Percentiles rank a stretch among this genome's conserved stretches.
These are phyloP conservation scores for Tubosaeta sp. DNA, from an alignment of 768 basidiomycete genomes.

Conservation along the genomic window DNA sequence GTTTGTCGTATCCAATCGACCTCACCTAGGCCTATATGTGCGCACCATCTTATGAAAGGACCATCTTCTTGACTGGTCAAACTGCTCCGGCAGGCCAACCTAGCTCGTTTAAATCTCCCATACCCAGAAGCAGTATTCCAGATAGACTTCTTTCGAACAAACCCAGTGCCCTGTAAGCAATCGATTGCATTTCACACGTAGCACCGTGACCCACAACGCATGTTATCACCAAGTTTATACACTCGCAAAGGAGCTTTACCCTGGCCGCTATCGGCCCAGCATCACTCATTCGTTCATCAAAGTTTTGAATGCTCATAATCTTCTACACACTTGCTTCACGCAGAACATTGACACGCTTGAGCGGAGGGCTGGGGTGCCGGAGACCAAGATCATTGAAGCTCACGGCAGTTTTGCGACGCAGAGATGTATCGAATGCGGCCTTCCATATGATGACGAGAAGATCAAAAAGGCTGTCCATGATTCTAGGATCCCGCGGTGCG, in stretches of 20 bases:
- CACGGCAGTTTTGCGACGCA: constrained; percentile 94
- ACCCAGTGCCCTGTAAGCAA: constrained; percentile 72
- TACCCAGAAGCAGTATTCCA: constrained; percentile 96
- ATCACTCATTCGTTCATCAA: constrained; percentile 86
- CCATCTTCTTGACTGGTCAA: not conserved
- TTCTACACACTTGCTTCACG: constrained; percentile 78
- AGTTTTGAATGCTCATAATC: constrained; percentile 63
- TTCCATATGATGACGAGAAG: constrained; percentile 54
- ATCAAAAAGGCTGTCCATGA: constrained; percentile 61
- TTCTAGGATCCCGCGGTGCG: constrained; percentile 62
- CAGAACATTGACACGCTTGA: constrained; percentile 95
- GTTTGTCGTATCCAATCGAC: not conserved
- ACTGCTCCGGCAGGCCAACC: constrained; percentile 53
- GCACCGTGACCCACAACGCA: not conserved
- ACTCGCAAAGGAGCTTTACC: constrained; percentile 90
- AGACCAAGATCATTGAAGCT: constrained; percentile 79
- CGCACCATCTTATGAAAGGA: constrained; percentile 4
- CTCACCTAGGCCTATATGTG: constrained; percentile 26
- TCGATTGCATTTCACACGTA: not conserved
- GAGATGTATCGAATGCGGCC: constrained; percentile 72
- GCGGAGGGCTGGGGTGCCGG: constrained; percentile 73
- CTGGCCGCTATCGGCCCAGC: constrained; percentile 86
- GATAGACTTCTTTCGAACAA: constrained; percentile 75
- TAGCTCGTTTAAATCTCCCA: constrained; percentile 74
- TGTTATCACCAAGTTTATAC: constrained; percentile 60